A percentile compares a stretch with the other conserved stretches of the same genome.
Conservation (phyloP, 805 yeast genomes). For the Wickerhamiella bombiphila region DNA sequence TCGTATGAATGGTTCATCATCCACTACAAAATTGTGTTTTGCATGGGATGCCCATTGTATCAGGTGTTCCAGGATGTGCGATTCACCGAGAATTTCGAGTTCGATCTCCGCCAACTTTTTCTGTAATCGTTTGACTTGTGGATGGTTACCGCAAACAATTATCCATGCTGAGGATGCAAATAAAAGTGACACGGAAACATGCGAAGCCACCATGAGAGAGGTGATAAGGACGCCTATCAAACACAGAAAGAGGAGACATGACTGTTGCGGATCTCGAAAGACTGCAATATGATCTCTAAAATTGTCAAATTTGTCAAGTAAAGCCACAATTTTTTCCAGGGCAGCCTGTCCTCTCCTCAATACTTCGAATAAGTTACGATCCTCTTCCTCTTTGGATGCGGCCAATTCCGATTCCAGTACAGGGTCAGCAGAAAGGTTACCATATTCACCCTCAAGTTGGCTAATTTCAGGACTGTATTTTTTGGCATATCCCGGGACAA, state of each 20-base stretch:
- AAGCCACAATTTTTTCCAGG: constrained; percentile 38
- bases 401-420: constrained; percentile 12
- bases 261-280: constrained; percentile 51
- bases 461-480: constrained; percentile 15
- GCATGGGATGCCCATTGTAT: constrained; percentile 21
- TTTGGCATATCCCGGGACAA: constrained; percentile 51
- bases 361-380: constrained; percentile 13
- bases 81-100: constrained; percentile 14
- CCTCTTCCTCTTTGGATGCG: constrained; percentile 7
- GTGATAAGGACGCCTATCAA: constrained; percentile 24
- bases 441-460: constrained; percentile 1
- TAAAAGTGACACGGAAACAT: constrained; percentile 44
- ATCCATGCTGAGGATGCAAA: constrained; percentile 49
- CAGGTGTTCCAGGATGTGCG: constrained; percentile 23
- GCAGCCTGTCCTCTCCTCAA: constrained; percentile 38
- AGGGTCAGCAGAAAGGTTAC: constrained; percentile 11
- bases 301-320: constrained; percentile 37
- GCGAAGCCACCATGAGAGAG: constrained; percentile 23
- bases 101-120: constrained; percentile 16
- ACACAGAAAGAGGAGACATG: constrained; percentile 43
- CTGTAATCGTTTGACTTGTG: constrained; percentile 28
- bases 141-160: constrained; percentile 41
- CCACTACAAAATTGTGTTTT: constrained; percentile 37
- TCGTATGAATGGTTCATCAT: constrained; percentile 50
- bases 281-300: constrained; percentile 50